Evolutionary conservation across 805 yeast species (phyloP).

Genomic region (Saccharomycopsis oosterbeekiorum): DNA sequence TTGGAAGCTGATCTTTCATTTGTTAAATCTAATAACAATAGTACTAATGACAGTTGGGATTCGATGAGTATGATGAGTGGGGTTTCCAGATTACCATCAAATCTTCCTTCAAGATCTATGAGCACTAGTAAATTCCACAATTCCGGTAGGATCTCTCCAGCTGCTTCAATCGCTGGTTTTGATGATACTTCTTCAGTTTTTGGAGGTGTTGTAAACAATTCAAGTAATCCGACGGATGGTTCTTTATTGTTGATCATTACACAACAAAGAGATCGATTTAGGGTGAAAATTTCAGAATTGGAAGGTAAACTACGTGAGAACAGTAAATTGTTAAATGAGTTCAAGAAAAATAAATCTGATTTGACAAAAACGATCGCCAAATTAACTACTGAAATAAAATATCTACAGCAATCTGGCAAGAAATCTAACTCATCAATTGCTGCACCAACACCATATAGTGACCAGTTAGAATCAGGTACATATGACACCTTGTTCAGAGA

Average conservation of each 20-base stretch:
- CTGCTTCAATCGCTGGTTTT: slow-evolving; percentile 26
- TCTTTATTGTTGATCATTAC: slow-evolving; percentile 77
- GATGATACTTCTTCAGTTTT: slow-evolving; percentile 11
- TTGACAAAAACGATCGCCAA: slow-evolving; percentile 69
- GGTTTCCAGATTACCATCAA: slow-evolving; percentile 30
- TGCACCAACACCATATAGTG: slow-evolving; percentile 20
- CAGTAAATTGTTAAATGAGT: slow-evolving; percentile 41
- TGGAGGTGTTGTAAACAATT: not conserved
- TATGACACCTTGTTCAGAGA: slow-evolving; percentile 16
- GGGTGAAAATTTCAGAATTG: slow-evolving; percentile 69
- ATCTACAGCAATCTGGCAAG: slow-evolving; percentile 36
- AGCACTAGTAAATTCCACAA: slow-evolving; percentile 32
- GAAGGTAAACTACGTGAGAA: slow-evolving; percentile 70
- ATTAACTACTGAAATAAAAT: slow-evolving; percentile 69
- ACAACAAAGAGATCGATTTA: slow-evolving; percentile 90
- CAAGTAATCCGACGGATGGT: slow-evolving; percentile 16
- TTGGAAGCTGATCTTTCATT: slow-evolving; percentile 67
- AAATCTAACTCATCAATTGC: slow-evolving; percentile 17
- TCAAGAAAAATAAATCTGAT: slow-evolving; percentile 52
- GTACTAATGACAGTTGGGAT: slow-evolving; percentile 41
- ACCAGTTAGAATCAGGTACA: slow-evolving; percentile 24
- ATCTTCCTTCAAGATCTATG: slow-evolving; percentile 33
- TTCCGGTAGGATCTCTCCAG: slow-evolving; percentile 32
- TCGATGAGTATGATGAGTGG: slow-evolving; percentile 63
- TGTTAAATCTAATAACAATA: slow-evolving; percentile 36